These are phyloP conservation scores for Gastrodia elata DNA, from an alignment of 106 monocot genomes.

Conservation along the genomic window DNA sequence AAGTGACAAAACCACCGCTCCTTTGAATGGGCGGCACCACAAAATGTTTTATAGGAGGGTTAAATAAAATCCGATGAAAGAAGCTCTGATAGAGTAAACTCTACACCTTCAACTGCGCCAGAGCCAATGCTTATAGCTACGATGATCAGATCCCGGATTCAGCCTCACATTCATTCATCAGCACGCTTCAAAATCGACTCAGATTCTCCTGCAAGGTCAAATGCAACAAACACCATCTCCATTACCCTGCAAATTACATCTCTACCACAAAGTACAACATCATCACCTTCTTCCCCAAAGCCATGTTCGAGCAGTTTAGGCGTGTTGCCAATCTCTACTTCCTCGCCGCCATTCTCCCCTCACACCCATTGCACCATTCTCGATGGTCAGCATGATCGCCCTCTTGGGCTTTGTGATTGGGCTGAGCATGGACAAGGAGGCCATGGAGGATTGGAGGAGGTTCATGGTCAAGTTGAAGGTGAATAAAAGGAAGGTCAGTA, in stretches of 20 bases:
- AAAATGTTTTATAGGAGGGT: too few species aligned
- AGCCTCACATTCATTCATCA: slow-evolving; percentile 9
- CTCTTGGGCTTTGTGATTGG: slow-evolving; percentile 72
- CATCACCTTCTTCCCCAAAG: slow-evolving; percentile 81
- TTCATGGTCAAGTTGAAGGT: slow-evolving; percentile 85
- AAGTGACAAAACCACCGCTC: too few species aligned
- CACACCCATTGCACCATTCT: slow-evolving; percentile 59
- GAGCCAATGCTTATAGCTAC: slow-evolving; percentile 7
- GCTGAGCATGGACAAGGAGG: slow-evolving; percentile 89
- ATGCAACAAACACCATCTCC: slow-evolving; percentile 38
- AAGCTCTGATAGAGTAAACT: slow-evolving; percentile 46
- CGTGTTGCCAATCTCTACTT: slow-evolving; percentile 92
- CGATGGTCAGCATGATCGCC: slow-evolving; percentile 55
- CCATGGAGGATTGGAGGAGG: slow-evolving; percentile 78
- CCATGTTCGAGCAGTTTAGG: slow-evolving; percentile 86
- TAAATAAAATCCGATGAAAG: slow-evolving; percentile 13
- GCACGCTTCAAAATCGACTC: slow-evolving; percentile 56
- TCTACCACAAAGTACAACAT: slow-evolving; percentile 91
- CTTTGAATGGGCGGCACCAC: too few species aligned
- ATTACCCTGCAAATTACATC: slow-evolving; percentile 51
- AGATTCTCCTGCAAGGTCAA: slow-evolving; percentile 63
- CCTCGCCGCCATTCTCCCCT: slow-evolving; percentile 64
- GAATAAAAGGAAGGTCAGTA: slow-evolving; percentile 50
- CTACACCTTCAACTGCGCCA: slow-evolving; percentile 40
- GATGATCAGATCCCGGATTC: too few species aligned